These are phyloP conservation scores for Peronospora farinosa DNA, from an alignment of 352 stramenopile species.

Conservation along the genomic window DNA sequence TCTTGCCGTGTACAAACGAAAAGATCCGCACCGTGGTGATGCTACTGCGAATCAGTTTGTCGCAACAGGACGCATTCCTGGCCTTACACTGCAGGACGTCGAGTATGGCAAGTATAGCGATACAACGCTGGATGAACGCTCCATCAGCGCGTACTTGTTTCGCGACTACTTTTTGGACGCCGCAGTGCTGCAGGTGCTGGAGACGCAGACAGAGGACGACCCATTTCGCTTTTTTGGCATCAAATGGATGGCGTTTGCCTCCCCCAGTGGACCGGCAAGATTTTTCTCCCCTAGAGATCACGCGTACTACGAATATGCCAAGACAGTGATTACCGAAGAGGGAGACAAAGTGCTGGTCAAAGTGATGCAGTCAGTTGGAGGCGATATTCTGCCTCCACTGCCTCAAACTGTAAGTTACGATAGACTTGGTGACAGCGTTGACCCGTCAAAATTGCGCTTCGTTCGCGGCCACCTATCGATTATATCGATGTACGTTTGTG, in stretches of 20 bases:
- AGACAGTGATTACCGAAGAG: conserved; percentile 32
- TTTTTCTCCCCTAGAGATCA: conserved; percentile 56
- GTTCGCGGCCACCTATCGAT: conserved; percentile 52
- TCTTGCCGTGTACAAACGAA: conserved; percentile 44
- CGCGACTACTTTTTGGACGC: conserved; percentile 65
- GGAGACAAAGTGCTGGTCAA: conserved; percentile 59
- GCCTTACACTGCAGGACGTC: conserved; percentile 53
- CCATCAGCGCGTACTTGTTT: conserved; percentile 48
- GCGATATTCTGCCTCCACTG: conserved; percentile 38
- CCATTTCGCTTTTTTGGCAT: conserved; percentile 70
- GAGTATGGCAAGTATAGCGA: conserved; percentile 67
- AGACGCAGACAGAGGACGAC: conserved; percentile 54
- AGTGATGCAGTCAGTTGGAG: conserved; percentile 49
- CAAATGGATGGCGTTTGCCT: conserved; percentile 60
- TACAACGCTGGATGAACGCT: conserved; percentile 62
- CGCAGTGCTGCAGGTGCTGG: conserved; percentile 52
- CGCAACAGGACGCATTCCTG: conserved; percentile 45
- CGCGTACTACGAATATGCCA: conserved; percentile 57
- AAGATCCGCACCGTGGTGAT: conserved; percentile 15
- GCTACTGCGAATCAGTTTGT: conserved; percentile 40
- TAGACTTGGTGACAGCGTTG: conserved; percentile 24
- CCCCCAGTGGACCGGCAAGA: conserved; percentile 32
- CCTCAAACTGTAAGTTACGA: conserved; percentile 26
- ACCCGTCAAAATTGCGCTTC: conserved; percentile 40
- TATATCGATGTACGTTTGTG: conserved; percentile 57